phyloP scores from a whole-genome alignment of 2,329 filamentous ascomycete genomes.

The Aspergillus quadricinctus region DNA sequence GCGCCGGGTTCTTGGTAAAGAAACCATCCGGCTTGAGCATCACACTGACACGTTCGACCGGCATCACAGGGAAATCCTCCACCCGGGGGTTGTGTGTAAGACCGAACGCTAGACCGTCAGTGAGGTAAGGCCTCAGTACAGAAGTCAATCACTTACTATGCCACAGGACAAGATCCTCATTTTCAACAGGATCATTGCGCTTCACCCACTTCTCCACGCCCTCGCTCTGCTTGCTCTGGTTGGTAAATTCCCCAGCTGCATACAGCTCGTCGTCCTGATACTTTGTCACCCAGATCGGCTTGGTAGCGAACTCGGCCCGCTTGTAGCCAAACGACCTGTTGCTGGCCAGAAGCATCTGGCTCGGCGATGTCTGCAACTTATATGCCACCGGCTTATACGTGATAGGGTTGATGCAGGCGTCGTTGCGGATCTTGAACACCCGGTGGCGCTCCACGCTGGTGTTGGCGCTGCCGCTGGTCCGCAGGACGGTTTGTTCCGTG shows the following conservation, averaged over 20 bases:
- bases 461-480: conserved; percentile 48
- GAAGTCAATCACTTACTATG: conserved; percentile 27
- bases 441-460: conserved; percentile 48
- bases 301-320: conserved; percentile 49
- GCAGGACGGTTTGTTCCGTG: conserved; percentile 48
- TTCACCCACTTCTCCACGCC: conserved; percentile 51
- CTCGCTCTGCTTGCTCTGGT: conserved; percentile 50
- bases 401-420: conserved; percentile 41
- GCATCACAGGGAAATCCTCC: conserved; percentile 67
- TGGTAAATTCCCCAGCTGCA: conserved; percentile 49
- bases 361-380: conserved; percentile 46
- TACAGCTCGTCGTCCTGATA: conserved; percentile 51
- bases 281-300: conserved; percentile 53
- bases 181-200: conserved; percentile 45
- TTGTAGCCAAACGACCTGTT: conserved; percentile 42
- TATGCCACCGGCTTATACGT: conserved; percentile 47
- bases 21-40: conserved; percentile 49
- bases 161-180: conserved; percentile 42
- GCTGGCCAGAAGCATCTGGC: conserved; percentile 48
- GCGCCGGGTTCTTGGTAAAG: conserved; percentile 47
- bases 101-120: conserved; percentile 37
- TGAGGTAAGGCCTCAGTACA: background rate
- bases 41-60: conserved; percentile 50
- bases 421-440: conserved; percentile 52
- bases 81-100: conserved; percentile 61